These are phyloP conservation scores for Termitomyces sp. DNA, from an alignment of 768 basidiomycete species.

Conservation along the genomic window DNA sequence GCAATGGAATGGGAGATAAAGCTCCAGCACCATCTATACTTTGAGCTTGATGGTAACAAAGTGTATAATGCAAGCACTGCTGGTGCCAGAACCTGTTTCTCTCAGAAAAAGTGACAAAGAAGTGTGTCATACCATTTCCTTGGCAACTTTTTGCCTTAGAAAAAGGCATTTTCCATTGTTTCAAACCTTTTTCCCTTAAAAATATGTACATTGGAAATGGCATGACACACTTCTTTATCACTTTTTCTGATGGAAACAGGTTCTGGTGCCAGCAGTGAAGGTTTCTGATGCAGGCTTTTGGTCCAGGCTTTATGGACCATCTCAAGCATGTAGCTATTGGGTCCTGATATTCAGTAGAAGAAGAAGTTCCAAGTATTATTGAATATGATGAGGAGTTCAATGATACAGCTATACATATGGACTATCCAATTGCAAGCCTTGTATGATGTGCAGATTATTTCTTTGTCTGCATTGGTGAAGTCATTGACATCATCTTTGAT, in stretches of 20 bases:
- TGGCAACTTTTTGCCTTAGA: too few relatives aligned
- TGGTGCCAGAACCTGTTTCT: too few relatives aligned
- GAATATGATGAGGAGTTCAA: neutral
- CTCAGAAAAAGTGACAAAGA: too few relatives aligned
- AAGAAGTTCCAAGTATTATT: neutral
- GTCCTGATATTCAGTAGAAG: neutral
- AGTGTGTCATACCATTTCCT: too few relatives aligned
- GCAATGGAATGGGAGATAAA: neutral
- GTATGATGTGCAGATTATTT: neutral
- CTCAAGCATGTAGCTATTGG: neutral
- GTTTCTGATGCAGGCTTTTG: slow-evolving; percentile 1
- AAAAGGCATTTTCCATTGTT: too few relatives aligned
- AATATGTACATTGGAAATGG: too few relatives aligned
- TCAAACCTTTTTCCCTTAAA: too few relatives aligned
- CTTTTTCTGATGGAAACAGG: too few relatives aligned
- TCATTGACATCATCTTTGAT: neutral
- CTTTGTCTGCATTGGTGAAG: neutral
- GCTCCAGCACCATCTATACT: neutral
- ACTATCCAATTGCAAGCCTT: neutral
- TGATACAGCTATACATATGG: neutral
- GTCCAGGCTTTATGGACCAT: neutral
- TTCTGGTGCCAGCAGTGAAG: too few relatives aligned
- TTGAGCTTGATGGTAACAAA: neutral
- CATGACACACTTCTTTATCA: too few relatives aligned
- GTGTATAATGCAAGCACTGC: too few relatives aligned